Conservation (phyloP, 129 eudicot species). For the Flaveria ramosissima region DNA sequence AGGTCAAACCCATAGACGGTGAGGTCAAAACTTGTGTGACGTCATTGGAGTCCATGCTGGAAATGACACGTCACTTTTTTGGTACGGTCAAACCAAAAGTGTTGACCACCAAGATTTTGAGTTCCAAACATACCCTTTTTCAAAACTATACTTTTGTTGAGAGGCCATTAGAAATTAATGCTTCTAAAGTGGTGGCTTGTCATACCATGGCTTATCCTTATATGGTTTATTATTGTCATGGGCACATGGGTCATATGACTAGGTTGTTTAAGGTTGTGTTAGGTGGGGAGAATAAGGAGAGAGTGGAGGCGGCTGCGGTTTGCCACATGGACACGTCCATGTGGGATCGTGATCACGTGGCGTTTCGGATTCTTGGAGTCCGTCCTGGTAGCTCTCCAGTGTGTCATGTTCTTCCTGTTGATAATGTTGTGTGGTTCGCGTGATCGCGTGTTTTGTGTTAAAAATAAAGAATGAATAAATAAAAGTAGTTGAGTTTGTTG, state of each 20-base stretch:
- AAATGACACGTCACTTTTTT: constrained; percentile 34
- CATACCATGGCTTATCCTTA: constrained; percentile 78
- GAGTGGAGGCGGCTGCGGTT: constrained; percentile 51
- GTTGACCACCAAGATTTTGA: constrained; percentile 40
- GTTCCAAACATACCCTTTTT: constrained; percentile 22
- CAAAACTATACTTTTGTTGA: constrained; percentile 53
- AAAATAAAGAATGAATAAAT: constrained; percentile 6
- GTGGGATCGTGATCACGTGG: constrained; percentile 59
- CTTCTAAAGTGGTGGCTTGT: constrained; percentile 50
- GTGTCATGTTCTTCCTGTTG: constrained; percentile 70
- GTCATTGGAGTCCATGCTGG: constrained; percentile 66
- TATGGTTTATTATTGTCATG: constrained; percentile 66
- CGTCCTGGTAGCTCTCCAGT: constrained; percentile 55
- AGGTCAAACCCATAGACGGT: constrained; percentile 37
- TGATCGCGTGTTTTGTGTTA: not conserved
- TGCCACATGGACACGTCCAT: constrained; percentile 72
- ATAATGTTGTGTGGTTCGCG: constrained; percentile 61
- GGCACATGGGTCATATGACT: constrained; percentile 41
- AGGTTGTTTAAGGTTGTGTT: constrained; percentile 44
- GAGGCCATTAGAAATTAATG: constrained; percentile 39
- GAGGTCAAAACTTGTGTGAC: constrained; percentile 68
- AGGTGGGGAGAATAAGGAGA: constrained; percentile 52
- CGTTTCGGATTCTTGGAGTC: constrained; percentile 45
- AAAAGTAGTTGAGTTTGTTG: not conserved
- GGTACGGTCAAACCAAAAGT: constrained; percentile 35